phyloP scores from a whole-genome alignment of 129 eudicot genomes.

The Apium graveolens region DNA sequence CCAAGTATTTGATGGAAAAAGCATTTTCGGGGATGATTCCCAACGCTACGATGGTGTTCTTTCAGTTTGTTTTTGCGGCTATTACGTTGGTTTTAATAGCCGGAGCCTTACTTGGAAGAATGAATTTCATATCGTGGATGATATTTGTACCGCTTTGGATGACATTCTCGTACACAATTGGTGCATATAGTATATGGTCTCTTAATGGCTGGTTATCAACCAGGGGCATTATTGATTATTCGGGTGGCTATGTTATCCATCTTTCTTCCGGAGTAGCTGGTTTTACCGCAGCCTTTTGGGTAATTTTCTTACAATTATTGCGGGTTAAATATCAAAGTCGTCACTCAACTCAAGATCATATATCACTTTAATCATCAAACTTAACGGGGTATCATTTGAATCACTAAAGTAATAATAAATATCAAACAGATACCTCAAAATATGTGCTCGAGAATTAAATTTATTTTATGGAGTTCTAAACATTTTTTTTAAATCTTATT shows the following conservation, averaged over 20 bases:
- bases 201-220: constrained; percentile 53
- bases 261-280: constrained; percentile 79
- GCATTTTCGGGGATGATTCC: constrained; percentile 54
- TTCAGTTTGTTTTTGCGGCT: constrained; percentile 75
- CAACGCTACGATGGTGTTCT: constrained; percentile 60
- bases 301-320: constrained; percentile 1
- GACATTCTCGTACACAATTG: constrained; percentile 57
- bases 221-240: constrained; percentile 55
- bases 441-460: no score
- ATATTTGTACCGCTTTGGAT: constrained; percentile 64
- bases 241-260: constrained; percentile 78
- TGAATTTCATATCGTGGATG: constrained; percentile 76
- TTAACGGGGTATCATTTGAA: no score
- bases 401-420: no score
- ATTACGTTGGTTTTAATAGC: constrained; percentile 67
- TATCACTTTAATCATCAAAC: no score
- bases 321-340: no score
- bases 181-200: constrained; percentile 60
- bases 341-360: no score
- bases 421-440: no score
- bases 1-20: constrained; percentile 19
- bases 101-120: constrained; percentile 67
- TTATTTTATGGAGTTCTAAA: no score
- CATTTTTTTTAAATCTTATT: no score
- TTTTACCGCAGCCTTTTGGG: constrained; percentile 74